Base-by-base conservation (phyloP, 2,329 filamentous ascomycete species). In the Ceratocystis eucalypticola region DNA sequence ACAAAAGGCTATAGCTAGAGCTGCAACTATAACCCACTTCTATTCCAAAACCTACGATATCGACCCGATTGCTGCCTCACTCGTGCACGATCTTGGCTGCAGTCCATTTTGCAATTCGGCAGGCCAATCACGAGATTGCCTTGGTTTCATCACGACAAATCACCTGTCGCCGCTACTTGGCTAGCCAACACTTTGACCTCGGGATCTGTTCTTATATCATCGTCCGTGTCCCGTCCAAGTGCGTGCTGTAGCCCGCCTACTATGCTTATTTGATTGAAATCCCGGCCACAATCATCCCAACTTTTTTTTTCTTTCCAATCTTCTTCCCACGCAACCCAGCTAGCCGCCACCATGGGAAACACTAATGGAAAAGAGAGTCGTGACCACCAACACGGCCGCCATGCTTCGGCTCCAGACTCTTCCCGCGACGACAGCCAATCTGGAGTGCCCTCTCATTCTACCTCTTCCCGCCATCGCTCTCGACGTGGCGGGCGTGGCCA, bases 321-420 rank as follows among this genome's bases (percentile, higher is more conserved):
- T 8, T 28, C 48, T 22, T 48, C 5, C 62, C 69, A 66, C 41
- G 17, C 12, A 59, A 15, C 15, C 53, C 53, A 30, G 53, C 8
- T 59, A 59, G 17, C 28, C 46, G n/a, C 8, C 62, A 50, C 25
- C 37, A 77, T 77, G 76, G 76, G 76, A 59, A 77, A 77, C 67
- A 73, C 73, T 33, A 77, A 71, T 67, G 74, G 76, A 30, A 78
- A 75, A 68, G 76, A 77, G 69, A 74, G 76, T 50, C 76, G 76
- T 62, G 69, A 71, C 65, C 69, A 62, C 46, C 37, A 41, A 41
- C 50, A 63, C 53, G 45, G 68, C 44, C 55, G 59, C n/a, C 33
- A 55, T 67, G 33, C 50, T 6, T 63, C 62, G 37, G 61, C 41
- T 22, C 61, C 20, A 45, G 57, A 37, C 50, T 48, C 46, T 53